Base-by-base conservation (phyloP, 176 grass and related monocot genomes). In the Melocanna baccifera region DNA sequence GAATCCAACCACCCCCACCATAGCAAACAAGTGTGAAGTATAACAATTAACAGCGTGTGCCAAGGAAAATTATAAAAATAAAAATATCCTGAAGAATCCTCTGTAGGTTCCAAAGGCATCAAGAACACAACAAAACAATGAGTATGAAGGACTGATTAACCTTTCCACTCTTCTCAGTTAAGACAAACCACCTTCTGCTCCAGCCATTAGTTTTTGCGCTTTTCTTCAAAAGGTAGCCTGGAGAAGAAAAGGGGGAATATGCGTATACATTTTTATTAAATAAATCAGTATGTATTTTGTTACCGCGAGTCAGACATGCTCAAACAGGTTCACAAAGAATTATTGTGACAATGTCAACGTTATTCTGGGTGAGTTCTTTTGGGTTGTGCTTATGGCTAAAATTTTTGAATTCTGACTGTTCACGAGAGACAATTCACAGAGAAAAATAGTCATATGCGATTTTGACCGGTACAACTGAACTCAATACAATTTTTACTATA, bases 131-230 rank as follows among this genome's bases (percentile, higher is more conserved):
- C 2, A 4, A 56, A 83, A 53, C 7, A 4, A 65, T 48, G 52
- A 70, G 20, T 56, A 55, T 23, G 16, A 22, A 75, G 15, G 70
- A 73, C 45, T 86, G 62, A 78, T 71, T 77, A 74, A 97, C 94
- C 94, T 97, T 97, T 97, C 94, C 94, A 41, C 91, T 97, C 78
- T 97, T 97, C 76, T 92, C 91, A 88, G 90, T 94, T 59, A 97
- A 80, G 80, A 97, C 94, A 81, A 97, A 97, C 94, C 94, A 97
- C 32, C 89, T 80, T 67, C 62, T 92, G 80, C 87, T 94, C 94
- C 94, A 97, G 16, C 88, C 94, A 72, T 97, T 97, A 84, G 94
- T 89, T 88, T 97, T 97, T 84, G 89, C 87, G 19, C 94, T 92
- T 89, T 92, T 97, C 81, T 97, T 97, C 76, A 94, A 88, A 41